phyloP scores from a whole-genome alignment of 2,329 filamentous ascomycete species.

The Trichoderma sp. region DNA sequence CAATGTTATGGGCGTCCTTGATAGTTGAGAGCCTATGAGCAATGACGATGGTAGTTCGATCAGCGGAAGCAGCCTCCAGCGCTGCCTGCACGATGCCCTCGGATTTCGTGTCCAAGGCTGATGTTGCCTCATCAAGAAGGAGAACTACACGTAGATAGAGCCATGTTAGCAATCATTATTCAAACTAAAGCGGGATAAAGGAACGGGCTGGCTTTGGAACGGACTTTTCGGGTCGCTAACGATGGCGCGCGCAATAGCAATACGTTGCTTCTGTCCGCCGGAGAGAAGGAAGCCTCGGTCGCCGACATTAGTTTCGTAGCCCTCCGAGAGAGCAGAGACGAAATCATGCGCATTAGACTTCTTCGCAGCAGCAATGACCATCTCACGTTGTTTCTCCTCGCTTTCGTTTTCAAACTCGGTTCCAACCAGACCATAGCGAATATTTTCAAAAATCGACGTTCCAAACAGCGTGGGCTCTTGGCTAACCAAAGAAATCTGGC shows the following conservation, averaged over 20 bases:
- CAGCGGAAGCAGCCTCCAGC: conserved; percentile 79
- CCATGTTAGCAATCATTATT: not conserved
- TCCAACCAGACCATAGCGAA: conserved; percentile 86
- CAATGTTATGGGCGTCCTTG: conserved; percentile 90
- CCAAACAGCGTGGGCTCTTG: conserved; percentile 92
- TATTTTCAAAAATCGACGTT: conserved; percentile 87
- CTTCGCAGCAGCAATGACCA: conserved; percentile 78
- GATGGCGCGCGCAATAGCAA: conserved; percentile 88
- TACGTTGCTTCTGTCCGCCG: conserved; percentile 95
- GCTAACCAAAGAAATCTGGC: conserved; percentile 88
- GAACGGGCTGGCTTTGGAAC: conserved; percentile 23
- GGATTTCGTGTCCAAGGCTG: conserved; percentile 88
- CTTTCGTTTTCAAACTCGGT: conserved; percentile 69
- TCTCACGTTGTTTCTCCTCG: conserved; percentile 66
- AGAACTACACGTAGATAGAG: conserved; percentile 54
- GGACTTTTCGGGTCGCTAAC: conserved; percentile 82
- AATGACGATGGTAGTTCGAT: conserved; percentile 93
- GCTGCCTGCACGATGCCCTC: conserved; percentile 94
- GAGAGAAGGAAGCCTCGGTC: conserved; percentile 90
- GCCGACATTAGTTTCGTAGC: conserved; percentile 93
- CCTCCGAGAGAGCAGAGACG: conserved; percentile 76
- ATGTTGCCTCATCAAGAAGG: conserved; percentile 92
- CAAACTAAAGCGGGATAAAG: not conserved
- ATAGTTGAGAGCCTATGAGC: conserved; percentile 95
- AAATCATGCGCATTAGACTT: conserved; percentile 97